Evolutionary conservation across 768 basidiomycete genomes (phyloP), one percentile per base, ranked within the genome.

Genomic region (Cystofilobasidium capitatum): DNA sequence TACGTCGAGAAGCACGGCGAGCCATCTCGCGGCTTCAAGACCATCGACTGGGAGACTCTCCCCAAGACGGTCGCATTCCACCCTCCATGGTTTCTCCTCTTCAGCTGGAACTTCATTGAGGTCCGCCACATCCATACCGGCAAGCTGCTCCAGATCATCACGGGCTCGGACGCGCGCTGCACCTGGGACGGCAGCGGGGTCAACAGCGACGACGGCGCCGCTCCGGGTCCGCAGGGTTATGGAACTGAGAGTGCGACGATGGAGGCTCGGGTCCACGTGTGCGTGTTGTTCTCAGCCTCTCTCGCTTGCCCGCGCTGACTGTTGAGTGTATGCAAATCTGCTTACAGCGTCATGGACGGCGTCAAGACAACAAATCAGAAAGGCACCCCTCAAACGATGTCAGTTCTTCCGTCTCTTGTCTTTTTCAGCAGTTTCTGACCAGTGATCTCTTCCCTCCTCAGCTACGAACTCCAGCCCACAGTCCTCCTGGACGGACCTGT

Each of bases 31-130:
- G 72, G 73, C 35, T 72, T 82, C 22, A 82, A 83, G 24, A 85
- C 85, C 6, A 87, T 96, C 64, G 93, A 98, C 76, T 98, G 91
- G 91, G 93, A 98, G 76, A 90, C 91, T 22, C 87, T 84, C 0
- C 90, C 89, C 0, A 89, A 92, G 71, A 85, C 85, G 37, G 89
- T 89, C 29, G 90, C 91, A 1, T 86, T 89, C 79, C 91, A 93
- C 74, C 83, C 86, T 54, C 92, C 91, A 0, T 61, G 26, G 26
- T 80, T 97, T 57, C 81, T 93, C 49, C 83, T 92, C 57, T 90
- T 94, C 75, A 90, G 93, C 75, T 81, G 84, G 12, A 86, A 88
- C 3, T 93, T 96, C 79, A 88, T 96, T 72, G 91, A 96, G 77
- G 83, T 96, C 45, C 85, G 91, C 29, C 87, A 91, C 75, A 82